Evolutionary conservation across 371 early-diverging fungal genomes (phyloP).

Genomic region (Lichtheimia ornata): DNA sequence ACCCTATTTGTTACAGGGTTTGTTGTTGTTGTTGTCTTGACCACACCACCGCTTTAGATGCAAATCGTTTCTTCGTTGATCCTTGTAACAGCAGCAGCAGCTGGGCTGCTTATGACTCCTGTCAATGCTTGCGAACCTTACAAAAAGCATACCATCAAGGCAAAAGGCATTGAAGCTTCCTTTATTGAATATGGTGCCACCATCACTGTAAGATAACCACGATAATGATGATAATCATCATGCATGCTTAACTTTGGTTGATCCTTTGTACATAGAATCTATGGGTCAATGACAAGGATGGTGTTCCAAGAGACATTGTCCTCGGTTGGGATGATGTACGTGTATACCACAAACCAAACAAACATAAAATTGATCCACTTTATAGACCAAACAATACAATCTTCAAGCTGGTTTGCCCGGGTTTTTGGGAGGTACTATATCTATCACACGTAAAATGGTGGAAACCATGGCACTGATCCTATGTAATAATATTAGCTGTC

Average conservation of each 20-base stretch:
- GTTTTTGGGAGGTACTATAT: slow-evolving; percentile 8
- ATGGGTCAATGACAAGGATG: slow-evolving; percentile 24
- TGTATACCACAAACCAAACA: neutral
- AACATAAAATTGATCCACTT: neutral
- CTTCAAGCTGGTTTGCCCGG: slow-evolving; percentile 18
- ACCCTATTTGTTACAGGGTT: too few species aligned
- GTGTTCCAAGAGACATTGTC: slow-evolving; percentile 15
- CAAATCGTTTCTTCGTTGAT: too few species aligned
- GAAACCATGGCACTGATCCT: neutral
- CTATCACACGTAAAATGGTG: neutral
- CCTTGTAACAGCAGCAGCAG: too few species aligned
- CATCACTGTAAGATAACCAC: slow-evolving; percentile 16
- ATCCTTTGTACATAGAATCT: too few species aligned
- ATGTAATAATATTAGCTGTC: slow-evolving; percentile 12
- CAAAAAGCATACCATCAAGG: slow-evolving; percentile 25
- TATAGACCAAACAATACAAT: slow-evolving; percentile 18
- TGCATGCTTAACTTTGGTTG: too few species aligned
- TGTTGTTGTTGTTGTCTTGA: too few species aligned
- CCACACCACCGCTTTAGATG: too few species aligned
- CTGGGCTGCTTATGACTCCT: too few species aligned
- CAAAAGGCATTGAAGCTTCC: slow-evolving; percentile 24
- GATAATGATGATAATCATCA: too few species aligned
- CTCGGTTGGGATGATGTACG: slow-evolving; percentile 27
- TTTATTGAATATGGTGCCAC: slow-evolving; percentile 26
- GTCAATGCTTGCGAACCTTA: neutral